These are phyloP conservation scores for Aspergillus asperescens DNA, from an alignment of 495 filamentous ascomycete species.

Conservation along the genomic window DNA sequence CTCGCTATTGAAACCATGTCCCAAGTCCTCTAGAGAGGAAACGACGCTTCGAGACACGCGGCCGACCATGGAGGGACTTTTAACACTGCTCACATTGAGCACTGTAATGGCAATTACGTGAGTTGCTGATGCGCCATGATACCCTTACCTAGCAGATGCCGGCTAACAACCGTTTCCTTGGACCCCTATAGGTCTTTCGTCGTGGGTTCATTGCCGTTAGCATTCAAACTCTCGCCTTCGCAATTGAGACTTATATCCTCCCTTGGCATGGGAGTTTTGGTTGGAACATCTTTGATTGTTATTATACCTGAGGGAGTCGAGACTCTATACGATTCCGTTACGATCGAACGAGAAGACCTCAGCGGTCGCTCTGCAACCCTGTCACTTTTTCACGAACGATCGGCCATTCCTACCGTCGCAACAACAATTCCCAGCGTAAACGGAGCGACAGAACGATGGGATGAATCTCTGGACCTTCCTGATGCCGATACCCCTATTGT, in stretches of 20 bases:
- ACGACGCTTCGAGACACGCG: slow-evolving; percentile 25
- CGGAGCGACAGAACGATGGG: background rate
- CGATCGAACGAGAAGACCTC: slow-evolving; percentile 27
- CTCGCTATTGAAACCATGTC: slow-evolving; percentile 20
- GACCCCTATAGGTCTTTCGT: slow-evolving; percentile 71
- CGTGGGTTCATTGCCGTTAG: slow-evolving; percentile 87
- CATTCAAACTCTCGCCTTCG: slow-evolving; percentile 81
- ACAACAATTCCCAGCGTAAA: slow-evolving; percentile 9
- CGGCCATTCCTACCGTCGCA: slow-evolving; percentile 19
- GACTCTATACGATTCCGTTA: slow-evolving; percentile 67
- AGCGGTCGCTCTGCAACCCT: slow-evolving; percentile 24
- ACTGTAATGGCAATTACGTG: slow-evolving; percentile 94
- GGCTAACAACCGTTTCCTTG: slow-evolving; percentile 26
- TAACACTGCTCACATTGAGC: slow-evolving; percentile 79
- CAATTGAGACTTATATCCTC: slow-evolving; percentile 86
- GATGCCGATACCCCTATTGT: background rate
- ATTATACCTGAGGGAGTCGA: slow-evolving; percentile 98
- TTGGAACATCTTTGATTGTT: slow-evolving; percentile 90
- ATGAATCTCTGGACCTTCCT: slow-evolving; percentile 3
- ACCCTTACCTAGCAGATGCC: background rate
- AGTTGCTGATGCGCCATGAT: slow-evolving; percentile 25
- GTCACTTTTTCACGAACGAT: slow-evolving; percentile 30
- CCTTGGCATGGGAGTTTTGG: slow-evolving; percentile 88
- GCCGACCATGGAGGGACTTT: slow-evolving; percentile 66
- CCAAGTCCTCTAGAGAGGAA: slow-evolving; percentile 18